Conservation (phyloP, 2,329 filamentous ascomycete species). For the Karstenula rhodostoma region DNA sequence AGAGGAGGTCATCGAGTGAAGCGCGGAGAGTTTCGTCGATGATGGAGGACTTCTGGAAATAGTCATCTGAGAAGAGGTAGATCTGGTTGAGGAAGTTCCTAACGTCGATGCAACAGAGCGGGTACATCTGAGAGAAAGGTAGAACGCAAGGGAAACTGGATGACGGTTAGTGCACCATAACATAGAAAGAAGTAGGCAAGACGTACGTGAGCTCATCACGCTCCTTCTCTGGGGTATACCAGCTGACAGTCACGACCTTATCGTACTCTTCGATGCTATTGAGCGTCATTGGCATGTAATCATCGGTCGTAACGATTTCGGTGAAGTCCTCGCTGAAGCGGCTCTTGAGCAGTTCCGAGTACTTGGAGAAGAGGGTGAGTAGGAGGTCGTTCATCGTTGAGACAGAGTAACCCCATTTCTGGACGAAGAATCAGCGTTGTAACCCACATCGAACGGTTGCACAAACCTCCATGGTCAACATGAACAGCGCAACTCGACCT, state of each 20-base stretch:
- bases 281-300: slow-evolving; percentile 99
- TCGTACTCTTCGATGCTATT: slow-evolving; percentile 90
- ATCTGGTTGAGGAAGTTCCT: slow-evolving; percentile 98
- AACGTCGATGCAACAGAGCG: slow-evolving; percentile 96
- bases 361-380: slow-evolving; percentile 90
- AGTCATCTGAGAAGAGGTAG: slow-evolving; percentile 95
- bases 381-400: slow-evolving; percentile 82
- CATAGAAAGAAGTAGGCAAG: slow-evolving; percentile 15
- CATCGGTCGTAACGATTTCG: slow-evolving; percentile 88
- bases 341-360: slow-evolving; percentile 87
- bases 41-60: slow-evolving; percentile 87
- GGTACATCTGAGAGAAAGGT: slow-evolving; percentile 99
- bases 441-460: background rate
- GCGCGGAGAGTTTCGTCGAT: slow-evolving; percentile 91
- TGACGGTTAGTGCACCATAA: slow-evolving; percentile 28
- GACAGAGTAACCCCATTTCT: slow-evolving; percentile 92
- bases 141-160: slow-evolving; percentile 88
- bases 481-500: slow-evolving; percentile 89
- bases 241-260: slow-evolving; percentile 94
- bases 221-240: slow-evolving; percentile 87
- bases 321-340: slow-evolving; percentile 96
- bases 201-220: slow-evolving; percentile 77
- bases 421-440: slow-evolving; percentile 17
- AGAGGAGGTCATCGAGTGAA: slow-evolving; percentile 92
- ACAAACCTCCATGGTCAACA: slow-evolving; percentile 93